phyloP scores from a whole-genome alignment of 148 eudicot genomes.

The Tetragonia tetragonoides region DNA sequence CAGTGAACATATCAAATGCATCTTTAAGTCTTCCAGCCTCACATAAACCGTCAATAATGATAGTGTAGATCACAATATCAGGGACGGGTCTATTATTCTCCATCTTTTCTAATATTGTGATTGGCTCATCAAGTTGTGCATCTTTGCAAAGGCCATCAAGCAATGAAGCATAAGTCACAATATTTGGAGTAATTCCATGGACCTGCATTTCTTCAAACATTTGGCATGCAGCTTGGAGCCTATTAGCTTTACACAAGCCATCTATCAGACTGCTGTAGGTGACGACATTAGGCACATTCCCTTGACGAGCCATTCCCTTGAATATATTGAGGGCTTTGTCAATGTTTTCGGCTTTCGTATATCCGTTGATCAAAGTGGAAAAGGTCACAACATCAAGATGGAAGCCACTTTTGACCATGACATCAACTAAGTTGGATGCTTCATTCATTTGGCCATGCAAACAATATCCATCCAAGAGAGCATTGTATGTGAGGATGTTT shows the following conservation, averaged over 20 bases:
- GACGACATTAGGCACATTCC: slow-evolving; percentile 6
- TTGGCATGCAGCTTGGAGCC: too few species aligned
- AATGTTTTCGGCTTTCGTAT: slow-evolving; percentile 10
- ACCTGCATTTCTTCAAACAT: too few species aligned
- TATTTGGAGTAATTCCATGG: too few species aligned
- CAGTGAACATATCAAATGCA: slow-evolving; percentile 3
- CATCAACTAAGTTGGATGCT: slow-evolving; percentile 4
- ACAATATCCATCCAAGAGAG: too few species aligned
- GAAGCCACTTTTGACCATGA: slow-evolving; percentile 13
- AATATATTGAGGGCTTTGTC: slow-evolving; percentile 8
- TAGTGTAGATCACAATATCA: background rate
- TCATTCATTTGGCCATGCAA: background rate
- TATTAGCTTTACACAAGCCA: too few species aligned
- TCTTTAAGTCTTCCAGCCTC: background rate
- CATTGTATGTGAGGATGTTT: too few species aligned
- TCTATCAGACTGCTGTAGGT: slow-evolving; percentile 16
- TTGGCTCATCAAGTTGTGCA: too few species aligned
- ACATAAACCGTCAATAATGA: background rate
- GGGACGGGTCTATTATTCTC: too few species aligned
- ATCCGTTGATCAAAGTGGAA: slow-evolving; percentile 21
- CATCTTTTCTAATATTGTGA: too few species aligned
- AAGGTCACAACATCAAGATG: slow-evolving; percentile 3
- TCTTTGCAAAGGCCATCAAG: too few species aligned
- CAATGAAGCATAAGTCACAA: too few species aligned
- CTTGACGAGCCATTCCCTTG: slow-evolving; percentile 6